Evolutionary conservation across 106 monocot species (phyloP), one percentile per base, ranked within the genome.

Genomic region (Dioscorea dumetorum): DNA sequence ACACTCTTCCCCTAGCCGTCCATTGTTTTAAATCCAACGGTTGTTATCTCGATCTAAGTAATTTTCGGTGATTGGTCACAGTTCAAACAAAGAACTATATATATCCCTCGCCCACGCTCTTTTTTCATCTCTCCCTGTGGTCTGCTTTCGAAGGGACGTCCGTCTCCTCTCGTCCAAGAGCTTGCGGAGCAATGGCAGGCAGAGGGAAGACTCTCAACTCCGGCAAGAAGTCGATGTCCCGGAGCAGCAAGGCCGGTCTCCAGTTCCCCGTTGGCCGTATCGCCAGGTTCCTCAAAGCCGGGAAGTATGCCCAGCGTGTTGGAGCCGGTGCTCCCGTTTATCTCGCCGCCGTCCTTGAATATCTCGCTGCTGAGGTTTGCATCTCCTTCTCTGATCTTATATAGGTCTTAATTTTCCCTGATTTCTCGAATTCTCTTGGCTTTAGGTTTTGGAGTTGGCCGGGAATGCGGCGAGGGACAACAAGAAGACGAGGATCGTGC

Each of bases 381-480:
- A 54, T 51, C 19, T 5, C 4, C 54, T 54, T 54, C 19, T 54
- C 54, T 28, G 13, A 18, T 54, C 4, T 2, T 54, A 1, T 5
- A 54, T 16, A 3, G 16, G 12, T 15, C 19, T 18, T 8, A n/a
- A 24, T 5, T 5, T n/a, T 18, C 23, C 20, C 21, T 48, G 21
- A 52, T 8, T 64, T 59, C 31, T 64, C 33, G 54, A 54, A 8
- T 54, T 54, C 18, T 64, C 33, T 64, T 4, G 15, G 34, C 48
- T 70, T 1, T 32, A 87, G 87, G 87, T 87, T 7, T 48, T 87
- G 48, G 87, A 87, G 65, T 65, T 87, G 12, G 87, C 83, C 0
- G 87, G 87, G 12, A 87, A 87, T 24, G 87, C 87, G 0, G 87
- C 83, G 0, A 68, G 87, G 33, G 87, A 87, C 65, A 87, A 84